phyloP scores from a whole-genome alignment of 352 stramenopile species.

The Pythium oligandrum region DNA sequence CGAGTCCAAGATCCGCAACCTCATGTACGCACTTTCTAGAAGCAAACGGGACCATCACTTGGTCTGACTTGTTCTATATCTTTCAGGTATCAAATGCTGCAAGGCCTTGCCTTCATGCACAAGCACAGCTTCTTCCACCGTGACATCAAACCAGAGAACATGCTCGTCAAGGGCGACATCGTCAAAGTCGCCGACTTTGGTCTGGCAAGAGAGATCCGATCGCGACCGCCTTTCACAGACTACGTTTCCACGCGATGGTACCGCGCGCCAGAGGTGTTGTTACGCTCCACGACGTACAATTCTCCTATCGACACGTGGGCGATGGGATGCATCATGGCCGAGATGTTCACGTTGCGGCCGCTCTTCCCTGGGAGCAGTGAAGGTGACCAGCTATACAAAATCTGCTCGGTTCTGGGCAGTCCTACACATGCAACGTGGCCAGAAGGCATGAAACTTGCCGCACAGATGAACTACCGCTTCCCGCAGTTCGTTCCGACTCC shows the following conservation, averaged over 20 bases:
- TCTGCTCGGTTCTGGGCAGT: constrained; percentile 93
- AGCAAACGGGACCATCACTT: no score
- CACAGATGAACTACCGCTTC: constrained; percentile 95
- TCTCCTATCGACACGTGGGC: constrained; percentile 97
- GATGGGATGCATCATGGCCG: constrained; percentile 97
- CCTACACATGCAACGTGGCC: constrained; percentile 89
- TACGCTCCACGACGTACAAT: constrained; percentile 95
- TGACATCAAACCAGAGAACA: constrained; percentile 98
- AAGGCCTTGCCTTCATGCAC: constrained; percentile 97
- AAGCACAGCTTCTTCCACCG: constrained; percentile 98
- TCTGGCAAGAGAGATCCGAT: constrained; percentile 92
- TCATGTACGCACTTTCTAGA: constrained; percentile 67
- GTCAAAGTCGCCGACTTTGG: constrained; percentile 99
- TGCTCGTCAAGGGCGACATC: constrained; percentile 93
- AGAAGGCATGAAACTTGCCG: constrained; percentile 93
- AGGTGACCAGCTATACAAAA: constrained; percentile 97
- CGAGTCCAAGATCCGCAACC: constrained; percentile 94
- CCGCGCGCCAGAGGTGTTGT: constrained; percentile 95
- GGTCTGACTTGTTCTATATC: not conserved
- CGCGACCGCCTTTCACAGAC: constrained; percentile 92
- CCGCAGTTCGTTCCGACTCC: constrained; percentile 91
- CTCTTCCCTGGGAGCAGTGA: constrained; percentile 98
- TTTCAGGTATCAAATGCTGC: constrained; percentile 93
- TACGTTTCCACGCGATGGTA: constrained; percentile 99
- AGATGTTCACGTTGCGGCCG: constrained; percentile 94